These are phyloP conservation scores for Dipodascus albidus DNA, from an alignment of 805 yeast genomes.

Conservation along the genomic window DNA sequence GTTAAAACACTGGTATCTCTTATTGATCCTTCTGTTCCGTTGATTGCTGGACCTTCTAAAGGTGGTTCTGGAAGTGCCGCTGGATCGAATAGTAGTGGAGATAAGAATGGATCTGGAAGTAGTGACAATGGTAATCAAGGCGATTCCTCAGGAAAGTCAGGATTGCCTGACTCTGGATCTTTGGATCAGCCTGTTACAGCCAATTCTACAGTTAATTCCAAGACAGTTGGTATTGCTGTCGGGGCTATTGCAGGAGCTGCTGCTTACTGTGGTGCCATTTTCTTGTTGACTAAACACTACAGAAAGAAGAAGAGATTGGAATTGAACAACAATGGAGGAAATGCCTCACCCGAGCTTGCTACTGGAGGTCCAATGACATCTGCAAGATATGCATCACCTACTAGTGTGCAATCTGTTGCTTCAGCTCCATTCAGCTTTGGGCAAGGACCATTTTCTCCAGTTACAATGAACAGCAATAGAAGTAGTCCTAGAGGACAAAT, in stretches of 20 bases:
- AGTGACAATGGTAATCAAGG: conserved; percentile 3
- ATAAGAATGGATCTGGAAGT: conserved; percentile 5
- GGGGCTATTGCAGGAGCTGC: conserved; percentile 76
- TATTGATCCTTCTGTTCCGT: conserved; percentile 62
- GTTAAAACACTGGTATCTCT: conserved; percentile 47
- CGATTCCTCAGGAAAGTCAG: conserved; percentile 13
- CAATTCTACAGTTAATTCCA: conserved; percentile 27
- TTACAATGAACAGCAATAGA: neutral
- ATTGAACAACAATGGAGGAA: conserved; percentile 10
- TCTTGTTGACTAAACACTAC: conserved; percentile 41
- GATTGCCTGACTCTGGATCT: conserved; percentile 24
- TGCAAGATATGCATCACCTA: conserved; percentile 7
- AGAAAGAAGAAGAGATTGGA: conserved; percentile 18
- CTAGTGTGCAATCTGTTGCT: conserved; percentile 9
- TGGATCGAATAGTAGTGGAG: neutral
- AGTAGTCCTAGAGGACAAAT: conserved; percentile 20
- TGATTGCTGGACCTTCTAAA: conserved; percentile 17
- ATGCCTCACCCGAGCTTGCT: conserved; percentile 3
- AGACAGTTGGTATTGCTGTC: conserved; percentile 65
- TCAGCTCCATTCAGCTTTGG: conserved; percentile 2
- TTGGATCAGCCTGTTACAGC: conserved; percentile 20
- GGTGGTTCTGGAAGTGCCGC: conserved; percentile 2
- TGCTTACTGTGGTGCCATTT: conserved; percentile 49
- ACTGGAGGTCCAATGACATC: conserved; percentile 1
- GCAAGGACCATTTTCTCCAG: conserved; percentile 2